phyloP scores from a whole-genome alignment of 2,329 filamentous ascomycete species.

The Ophiocordyceps camponoti-leonardi region DNA sequence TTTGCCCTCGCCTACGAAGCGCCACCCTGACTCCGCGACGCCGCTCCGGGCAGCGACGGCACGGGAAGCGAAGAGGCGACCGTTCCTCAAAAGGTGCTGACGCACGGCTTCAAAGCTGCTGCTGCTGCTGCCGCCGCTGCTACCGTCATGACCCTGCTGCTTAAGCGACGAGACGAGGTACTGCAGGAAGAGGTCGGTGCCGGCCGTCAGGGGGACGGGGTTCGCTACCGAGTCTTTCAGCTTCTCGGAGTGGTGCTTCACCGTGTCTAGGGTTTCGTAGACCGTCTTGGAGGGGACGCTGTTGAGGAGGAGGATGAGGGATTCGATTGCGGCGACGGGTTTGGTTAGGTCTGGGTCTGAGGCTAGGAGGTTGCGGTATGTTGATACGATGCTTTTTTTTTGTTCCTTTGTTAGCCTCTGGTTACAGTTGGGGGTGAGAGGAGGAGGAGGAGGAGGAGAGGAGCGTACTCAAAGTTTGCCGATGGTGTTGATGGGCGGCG shows the following conservation, averaged over 20 bases:
- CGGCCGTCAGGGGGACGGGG: slow-evolving; percentile 80
- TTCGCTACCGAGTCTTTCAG: slow-evolving; percentile 71
- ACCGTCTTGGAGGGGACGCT: slow-evolving; percentile 69
- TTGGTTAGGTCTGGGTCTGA: slow-evolving; percentile 77
- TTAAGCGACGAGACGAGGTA: slow-evolving; percentile 67
- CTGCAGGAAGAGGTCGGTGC: slow-evolving; percentile 88
- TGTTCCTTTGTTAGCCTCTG: no score
- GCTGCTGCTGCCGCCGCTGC: no score
- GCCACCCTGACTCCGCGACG: slow-evolving; percentile 64
- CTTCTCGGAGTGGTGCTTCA: slow-evolving; percentile 58
- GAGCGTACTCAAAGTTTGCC: not conserved
- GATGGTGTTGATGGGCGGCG: not conserved
- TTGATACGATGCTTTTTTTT: slow-evolving; percentile 30
- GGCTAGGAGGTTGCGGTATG: slow-evolving; percentile 35
- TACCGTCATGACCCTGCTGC: slow-evolving; percentile 26
- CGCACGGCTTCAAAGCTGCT: slow-evolving; percentile 59
- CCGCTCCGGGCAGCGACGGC: slow-evolving; percentile 72
- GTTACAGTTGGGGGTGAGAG: no score
- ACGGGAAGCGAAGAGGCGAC: slow-evolving; percentile 67
- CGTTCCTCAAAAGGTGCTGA: slow-evolving; percentile 71
- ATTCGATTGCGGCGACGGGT: slow-evolving; percentile 87
- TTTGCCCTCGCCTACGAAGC: slow-evolving; percentile 61
- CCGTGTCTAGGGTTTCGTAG: slow-evolving; percentile 79
- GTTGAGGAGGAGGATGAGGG: slow-evolving; percentile 72
- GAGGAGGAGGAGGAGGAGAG: not conserved